Conservation (phyloP, 208 protist genomes). For the Crithidia acanthocephali region DNA sequence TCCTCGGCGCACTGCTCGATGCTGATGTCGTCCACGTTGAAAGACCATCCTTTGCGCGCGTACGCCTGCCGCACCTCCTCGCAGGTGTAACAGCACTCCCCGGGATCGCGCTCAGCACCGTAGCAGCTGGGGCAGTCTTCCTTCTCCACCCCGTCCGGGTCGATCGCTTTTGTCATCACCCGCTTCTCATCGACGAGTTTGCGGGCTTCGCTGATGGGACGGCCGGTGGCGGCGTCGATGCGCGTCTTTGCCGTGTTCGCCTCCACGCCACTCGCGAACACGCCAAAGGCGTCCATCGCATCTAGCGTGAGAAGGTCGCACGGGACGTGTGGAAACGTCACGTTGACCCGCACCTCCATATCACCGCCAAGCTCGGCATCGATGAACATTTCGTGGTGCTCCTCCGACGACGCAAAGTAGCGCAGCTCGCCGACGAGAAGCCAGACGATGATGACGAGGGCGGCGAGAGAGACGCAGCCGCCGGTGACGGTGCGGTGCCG, state of each 20-base stretch:
- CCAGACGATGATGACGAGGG: constrained; percentile 52
- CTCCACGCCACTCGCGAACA: constrained; percentile 37
- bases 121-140: constrained; percentile 85
- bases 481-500: constrained; percentile 61
- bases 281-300: constrained; percentile 74
- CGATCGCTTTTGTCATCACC: constrained; percentile 41
- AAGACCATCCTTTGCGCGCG: constrained; percentile 55
- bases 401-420: constrained; percentile 67
- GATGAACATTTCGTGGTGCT: constrained; percentile 76
- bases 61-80: constrained; percentile 80
- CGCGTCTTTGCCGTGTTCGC: constrained; percentile 58
- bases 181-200: constrained; percentile 48
- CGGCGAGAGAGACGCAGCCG: constrained; percentile 58
- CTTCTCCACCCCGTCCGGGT: constrained; percentile 51
- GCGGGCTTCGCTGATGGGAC: constrained; percentile 43
- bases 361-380: constrained; percentile 63
- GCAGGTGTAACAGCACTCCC: constrained; percentile 86
- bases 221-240: constrained; percentile 46
- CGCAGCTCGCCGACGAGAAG: constrained; percentile 70
- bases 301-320: constrained; percentile 84
- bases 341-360: constrained; percentile 71
- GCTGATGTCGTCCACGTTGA: constrained; percentile 65
- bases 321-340: constrained; percentile 77
- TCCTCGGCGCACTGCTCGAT: constrained; percentile 77
- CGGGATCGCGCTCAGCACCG: constrained; percentile 60